Evolutionary conservation across 768 basidiomycete genomes (phyloP).

Genomic region (Mycena polygramma): DNA sequence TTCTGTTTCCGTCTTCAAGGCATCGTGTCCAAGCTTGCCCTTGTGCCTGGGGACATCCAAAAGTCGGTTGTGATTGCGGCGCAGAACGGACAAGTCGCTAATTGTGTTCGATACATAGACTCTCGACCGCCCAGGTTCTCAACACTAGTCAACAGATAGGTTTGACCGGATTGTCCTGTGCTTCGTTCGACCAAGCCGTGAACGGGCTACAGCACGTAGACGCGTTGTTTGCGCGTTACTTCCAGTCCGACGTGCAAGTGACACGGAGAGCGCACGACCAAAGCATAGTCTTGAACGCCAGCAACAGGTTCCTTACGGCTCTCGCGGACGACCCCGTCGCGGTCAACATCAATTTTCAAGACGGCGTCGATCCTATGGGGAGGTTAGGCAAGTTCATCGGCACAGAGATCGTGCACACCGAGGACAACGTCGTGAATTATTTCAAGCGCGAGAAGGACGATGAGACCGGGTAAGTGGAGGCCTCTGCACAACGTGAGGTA

Average conservation of each 20-base stretch:
- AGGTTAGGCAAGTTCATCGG: neutral
- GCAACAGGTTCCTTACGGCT: neutral
- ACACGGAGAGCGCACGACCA: neutral
- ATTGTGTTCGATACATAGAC: neutral
- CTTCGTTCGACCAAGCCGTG: neutral
- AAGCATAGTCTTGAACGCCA: neutral
- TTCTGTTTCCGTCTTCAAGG: slow-evolving; percentile 1
- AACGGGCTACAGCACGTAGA: neutral
- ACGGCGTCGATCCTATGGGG: neutral
- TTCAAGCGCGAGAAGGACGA: neutral
- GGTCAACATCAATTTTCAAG: neutral
- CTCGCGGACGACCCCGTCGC: neutral
- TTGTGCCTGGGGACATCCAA: neutral
- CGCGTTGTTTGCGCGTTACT: neutral
- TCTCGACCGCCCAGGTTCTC: neutral
- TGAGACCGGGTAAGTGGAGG: neutral
- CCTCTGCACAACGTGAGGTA: neutral
- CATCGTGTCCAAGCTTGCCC: neutral
- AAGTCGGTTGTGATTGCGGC: neutral
- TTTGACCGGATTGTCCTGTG: neutral
- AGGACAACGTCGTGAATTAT: neutral
- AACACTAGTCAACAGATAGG: neutral
- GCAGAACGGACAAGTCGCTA: neutral
- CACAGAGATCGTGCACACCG: neutral
- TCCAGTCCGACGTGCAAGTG: neutral